Conservation (phyloP, 805 yeast species). For the Cyberlindnera meyerae region DNA sequence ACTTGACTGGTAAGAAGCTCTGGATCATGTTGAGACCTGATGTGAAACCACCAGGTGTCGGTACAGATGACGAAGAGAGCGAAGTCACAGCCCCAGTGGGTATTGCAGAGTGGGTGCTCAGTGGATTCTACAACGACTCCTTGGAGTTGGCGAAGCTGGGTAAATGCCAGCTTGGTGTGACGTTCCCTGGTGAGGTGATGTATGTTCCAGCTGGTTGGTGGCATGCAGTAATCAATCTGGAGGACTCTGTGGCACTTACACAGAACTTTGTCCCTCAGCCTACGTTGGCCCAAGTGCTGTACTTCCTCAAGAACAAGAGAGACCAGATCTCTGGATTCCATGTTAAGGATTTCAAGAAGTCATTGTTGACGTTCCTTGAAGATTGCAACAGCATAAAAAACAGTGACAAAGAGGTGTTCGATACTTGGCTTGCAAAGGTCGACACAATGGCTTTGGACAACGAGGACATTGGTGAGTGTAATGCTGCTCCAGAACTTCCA, state of each 20-base stretch:
- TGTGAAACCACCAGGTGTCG: conserved; percentile 79
- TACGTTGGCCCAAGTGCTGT: conserved; percentile 54
- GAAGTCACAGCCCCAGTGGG: conserved; percentile 93
- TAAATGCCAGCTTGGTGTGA: conserved; percentile 62
- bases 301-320: conserved; percentile 60
- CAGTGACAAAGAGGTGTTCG: conserved; percentile 23
- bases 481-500: conserved; percentile 43
- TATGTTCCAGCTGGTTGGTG: conserved; percentile 97
- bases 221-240: conserved; percentile 87
- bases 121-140: conserved; percentile 75
- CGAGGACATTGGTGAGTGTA: conserved; percentile 62
- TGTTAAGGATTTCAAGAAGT: conserved; percentile 43
- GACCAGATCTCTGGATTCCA: conserved; percentile 81
- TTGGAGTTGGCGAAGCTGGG: conserved; percentile 43
- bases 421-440: conserved; percentile 27
- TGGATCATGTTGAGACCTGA: conserved; percentile 89
- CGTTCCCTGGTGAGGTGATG: conserved; percentile 78
- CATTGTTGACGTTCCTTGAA: conserved; percentile 30
- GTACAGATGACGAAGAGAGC: conserved; percentile 68
- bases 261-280: conserved; percentile 79
- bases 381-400: conserved; percentile 10
- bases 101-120: conserved; percentile 83
- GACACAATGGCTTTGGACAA: conserved; percentile 30
- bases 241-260: conserved; percentile 80
- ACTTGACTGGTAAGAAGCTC: conserved; percentile 66